Evolutionary conservation across 176 grass and related monocot genomes (phyloP).

Genomic region (Areca catechu): DNA sequence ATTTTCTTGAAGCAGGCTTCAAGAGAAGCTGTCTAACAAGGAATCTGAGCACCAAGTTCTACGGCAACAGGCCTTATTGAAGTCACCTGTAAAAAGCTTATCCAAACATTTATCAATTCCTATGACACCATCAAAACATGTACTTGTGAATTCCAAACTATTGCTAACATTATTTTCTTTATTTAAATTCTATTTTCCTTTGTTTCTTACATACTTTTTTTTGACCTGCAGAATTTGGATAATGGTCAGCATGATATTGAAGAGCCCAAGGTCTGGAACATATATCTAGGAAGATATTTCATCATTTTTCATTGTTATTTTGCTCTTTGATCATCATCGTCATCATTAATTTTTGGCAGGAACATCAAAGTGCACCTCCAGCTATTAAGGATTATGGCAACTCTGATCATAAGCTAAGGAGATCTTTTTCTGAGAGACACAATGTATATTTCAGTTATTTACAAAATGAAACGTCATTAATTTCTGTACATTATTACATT

Average conservation of each 20-base stretch:
- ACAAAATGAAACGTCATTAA: not conserved
- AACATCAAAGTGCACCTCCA: conserved; percentile 55
- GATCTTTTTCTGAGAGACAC: conserved; percentile 71
- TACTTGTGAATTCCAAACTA: conserved; percentile 7
- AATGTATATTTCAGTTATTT: conserved; percentile 35
- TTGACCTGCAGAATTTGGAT: conserved; percentile 48
- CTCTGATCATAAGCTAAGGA: conserved; percentile 33
- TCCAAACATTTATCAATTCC: conserved; percentile 34
- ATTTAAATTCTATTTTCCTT: conserved; percentile 3
- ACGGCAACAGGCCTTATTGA: conserved; percentile 53
- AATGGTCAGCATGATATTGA: conserved; percentile 32
- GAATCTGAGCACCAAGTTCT: conserved; percentile 93
- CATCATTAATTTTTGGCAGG: conserved; percentile 38
- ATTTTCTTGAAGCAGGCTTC: conserved; percentile 43
- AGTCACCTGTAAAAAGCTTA: conserved; percentile 32
- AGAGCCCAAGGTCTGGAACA: conserved; percentile 51
- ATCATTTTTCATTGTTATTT: conserved; percentile 19
- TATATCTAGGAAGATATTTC: conserved; percentile 23
- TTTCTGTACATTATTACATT: not conserved
- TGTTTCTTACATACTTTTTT: conserved; percentile 7
- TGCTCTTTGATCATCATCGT: conserved; percentile 22
- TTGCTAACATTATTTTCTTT: no score
- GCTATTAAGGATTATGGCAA: conserved; percentile 47
- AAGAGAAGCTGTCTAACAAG: conserved; percentile 80
- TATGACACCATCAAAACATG: conserved; percentile 59